phyloP scores from a whole-genome alignment of 495 filamentous ascomycete species.

The Coniosporium apollinis region DNA sequence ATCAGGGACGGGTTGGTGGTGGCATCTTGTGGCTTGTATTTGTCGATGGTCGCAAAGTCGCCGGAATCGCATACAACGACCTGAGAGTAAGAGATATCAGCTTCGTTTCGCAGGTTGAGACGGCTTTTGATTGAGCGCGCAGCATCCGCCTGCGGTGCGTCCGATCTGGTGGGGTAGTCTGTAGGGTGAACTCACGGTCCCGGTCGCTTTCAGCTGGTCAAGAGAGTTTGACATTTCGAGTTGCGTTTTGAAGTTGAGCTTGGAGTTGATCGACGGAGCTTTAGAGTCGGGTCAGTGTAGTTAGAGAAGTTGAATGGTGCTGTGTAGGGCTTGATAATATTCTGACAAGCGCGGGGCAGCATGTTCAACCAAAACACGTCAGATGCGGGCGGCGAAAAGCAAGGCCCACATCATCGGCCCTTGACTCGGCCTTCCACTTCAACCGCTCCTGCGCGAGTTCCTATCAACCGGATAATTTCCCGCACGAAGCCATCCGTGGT shows the following conservation, averaged over 20 bases:
- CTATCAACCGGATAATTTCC: no score
- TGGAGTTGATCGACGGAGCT: no score
- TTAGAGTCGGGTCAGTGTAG: no score
- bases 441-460: no score
- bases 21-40: constrained; percentile 99
- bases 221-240: constrained; percentile 75
- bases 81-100: constrained; percentile 25
- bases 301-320: background rate
- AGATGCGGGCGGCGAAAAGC: no score
- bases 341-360: background rate
- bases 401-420: no score
- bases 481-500: no score
- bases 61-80: constrained; percentile 95
- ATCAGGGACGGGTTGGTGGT: constrained; percentile 99
- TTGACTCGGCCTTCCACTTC: no score
- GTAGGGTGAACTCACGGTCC: constrained; percentile 56
- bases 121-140: background rate
- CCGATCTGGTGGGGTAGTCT: constrained; percentile 8
- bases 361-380: no score
- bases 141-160: constrained; percentile 2
- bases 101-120: background rate
- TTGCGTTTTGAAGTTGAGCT: no score
- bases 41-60: constrained; percentile 74
- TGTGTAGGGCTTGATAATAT: background rate
- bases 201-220: constrained; percentile 88